Evolutionary conservation across 2,329 filamentous ascomycete genomes (phyloP).

Genomic region (Seiridium cupressi): DNA sequence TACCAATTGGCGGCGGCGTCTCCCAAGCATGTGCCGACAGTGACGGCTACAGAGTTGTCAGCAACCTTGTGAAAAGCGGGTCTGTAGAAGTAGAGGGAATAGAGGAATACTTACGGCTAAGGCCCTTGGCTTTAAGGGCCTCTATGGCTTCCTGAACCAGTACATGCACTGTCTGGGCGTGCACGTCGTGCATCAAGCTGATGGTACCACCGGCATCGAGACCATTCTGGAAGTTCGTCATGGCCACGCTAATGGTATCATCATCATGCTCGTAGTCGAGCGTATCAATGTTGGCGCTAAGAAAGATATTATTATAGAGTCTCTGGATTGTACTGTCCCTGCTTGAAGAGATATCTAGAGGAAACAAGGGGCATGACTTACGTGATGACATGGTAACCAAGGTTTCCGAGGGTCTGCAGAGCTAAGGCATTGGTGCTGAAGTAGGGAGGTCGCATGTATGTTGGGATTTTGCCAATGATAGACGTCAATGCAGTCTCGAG

Average conservation of each 20-base stretch:
- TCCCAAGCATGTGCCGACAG: slow-evolving; percentile 14
- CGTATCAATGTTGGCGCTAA: slow-evolving; percentile 41
- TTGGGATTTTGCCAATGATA: slow-evolving; percentile 46
- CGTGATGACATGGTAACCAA: slow-evolving; percentile 48
- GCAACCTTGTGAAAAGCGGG: not conserved
- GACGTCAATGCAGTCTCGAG: slow-evolving; percentile 45
- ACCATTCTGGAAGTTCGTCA: slow-evolving; percentile 27
- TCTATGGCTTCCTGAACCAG: slow-evolving; percentile 31
- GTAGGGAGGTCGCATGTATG: slow-evolving; percentile 48
- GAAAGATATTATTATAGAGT: not conserved
- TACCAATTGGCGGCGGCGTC: slow-evolving; percentile 14
- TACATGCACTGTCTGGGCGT: slow-evolving; percentile 30
- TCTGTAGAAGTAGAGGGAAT: not conserved
- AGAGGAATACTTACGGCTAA: slow-evolving; percentile 1
- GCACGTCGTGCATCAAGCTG: slow-evolving; percentile 34
- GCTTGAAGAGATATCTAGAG: no score
- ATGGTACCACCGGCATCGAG: slow-evolving; percentile 30
- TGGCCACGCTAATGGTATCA: slow-evolving; percentile 24
- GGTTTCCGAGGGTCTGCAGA: slow-evolving; percentile 31
- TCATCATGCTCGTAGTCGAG: slow-evolving; percentile 38
- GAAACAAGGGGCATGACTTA: not conserved
- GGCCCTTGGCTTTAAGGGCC: slow-evolving; percentile 5
- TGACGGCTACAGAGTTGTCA: slow-evolving; percentile 4
- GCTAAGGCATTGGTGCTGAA: slow-evolving; percentile 33
- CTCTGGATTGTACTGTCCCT: not conserved